Evolutionary conservation across 805 yeast genomes (phyloP).

Genomic region (Yarrowia keelungensis): DNA sequence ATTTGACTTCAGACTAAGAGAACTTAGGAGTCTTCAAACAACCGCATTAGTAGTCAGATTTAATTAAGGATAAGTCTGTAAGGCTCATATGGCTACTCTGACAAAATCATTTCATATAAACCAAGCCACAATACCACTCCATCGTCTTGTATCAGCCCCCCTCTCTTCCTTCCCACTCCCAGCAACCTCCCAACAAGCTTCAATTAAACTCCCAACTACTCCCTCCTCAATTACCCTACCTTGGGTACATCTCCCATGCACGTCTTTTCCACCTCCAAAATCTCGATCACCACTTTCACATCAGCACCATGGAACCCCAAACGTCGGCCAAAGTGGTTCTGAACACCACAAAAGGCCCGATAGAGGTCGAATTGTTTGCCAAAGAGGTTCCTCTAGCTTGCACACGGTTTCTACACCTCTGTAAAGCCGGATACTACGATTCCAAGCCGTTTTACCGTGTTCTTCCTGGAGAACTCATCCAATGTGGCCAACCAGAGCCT

Average conservation of each 20-base stretch:
- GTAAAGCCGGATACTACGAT: slow-evolving; percentile 55
- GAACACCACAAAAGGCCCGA: slow-evolving; percentile 63
- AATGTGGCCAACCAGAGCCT: slow-evolving; percentile 49
- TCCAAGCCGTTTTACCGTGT: slow-evolving; percentile 55
- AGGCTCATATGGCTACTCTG: no score
- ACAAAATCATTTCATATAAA: neutral
- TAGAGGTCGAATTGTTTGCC: slow-evolving; percentile 72
- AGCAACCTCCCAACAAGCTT: neutral
- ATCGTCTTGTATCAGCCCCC: no score
- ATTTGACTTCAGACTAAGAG: no score
- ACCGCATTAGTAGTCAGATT: no score
- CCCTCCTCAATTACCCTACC: slow-evolving; percentile 7
- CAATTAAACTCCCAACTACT: neutral
- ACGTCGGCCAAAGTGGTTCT: slow-evolving; percentile 56
- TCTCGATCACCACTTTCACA: neutral
- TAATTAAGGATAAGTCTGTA: no score
- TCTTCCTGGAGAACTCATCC: slow-evolving; percentile 51
- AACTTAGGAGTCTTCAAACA: no score
- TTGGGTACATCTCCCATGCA: neutral
- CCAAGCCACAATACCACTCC: neutral
- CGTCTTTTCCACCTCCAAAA: slow-evolving; percentile 14
- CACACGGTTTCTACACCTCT: slow-evolving; percentile 58
- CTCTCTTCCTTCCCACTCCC: neutral
- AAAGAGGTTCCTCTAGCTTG: slow-evolving; percentile 64
- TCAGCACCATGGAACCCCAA: slow-evolving; percentile 42